A percentile compares a stretch with the other conserved stretches of the same genome.
Conservation (phyloP, 768 basidiomycete species). For the Rhizopogon rudus region DNA sequence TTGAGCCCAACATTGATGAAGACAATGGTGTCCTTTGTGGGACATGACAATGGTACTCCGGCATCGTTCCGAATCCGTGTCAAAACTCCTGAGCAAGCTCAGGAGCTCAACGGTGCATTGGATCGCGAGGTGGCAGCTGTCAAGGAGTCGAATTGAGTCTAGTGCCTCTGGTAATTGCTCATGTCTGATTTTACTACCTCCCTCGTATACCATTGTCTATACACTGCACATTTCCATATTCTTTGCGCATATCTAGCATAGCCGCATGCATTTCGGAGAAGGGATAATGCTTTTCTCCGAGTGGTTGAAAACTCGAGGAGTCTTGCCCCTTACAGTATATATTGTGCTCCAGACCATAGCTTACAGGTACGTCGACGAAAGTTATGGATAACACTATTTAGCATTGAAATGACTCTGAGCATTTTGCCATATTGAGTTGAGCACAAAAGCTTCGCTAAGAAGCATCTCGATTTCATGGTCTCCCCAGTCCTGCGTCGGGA, state of each 20-base stretch:
- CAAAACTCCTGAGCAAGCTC: conserved; percentile 54
- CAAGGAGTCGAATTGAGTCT: conserved; percentile 10
- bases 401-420: conserved; percentile 82
- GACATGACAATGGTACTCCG: conserved; percentile 54
- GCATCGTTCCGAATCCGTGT: conserved; percentile 60
- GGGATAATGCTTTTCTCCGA: not conserved
- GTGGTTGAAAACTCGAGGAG: not conserved
- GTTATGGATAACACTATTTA: conserved; percentile 29
- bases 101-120: conserved; percentile 50
- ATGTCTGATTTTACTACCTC: not conserved
- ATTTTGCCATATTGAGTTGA: conserved; percentile 90
- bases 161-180: not conserved
- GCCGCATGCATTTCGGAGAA: not conserved
- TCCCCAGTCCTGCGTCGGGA: conserved; percentile 90
- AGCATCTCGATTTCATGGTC: conserved; percentile 96
- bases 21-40: conserved; percentile 59
- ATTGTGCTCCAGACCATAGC: not conserved
- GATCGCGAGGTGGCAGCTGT: conserved; percentile 58
- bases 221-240: not conserved
- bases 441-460: conserved; percentile 92
- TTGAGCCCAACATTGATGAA: conserved; percentile 50
- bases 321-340: not conserved
- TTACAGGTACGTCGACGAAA: not conserved
- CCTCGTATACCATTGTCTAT: not conserved
- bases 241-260: not conserved